phyloP scores from a whole-genome alignment of 2,329 filamentous ascomycete genomes.

The Cercospora sp. region DNA sequence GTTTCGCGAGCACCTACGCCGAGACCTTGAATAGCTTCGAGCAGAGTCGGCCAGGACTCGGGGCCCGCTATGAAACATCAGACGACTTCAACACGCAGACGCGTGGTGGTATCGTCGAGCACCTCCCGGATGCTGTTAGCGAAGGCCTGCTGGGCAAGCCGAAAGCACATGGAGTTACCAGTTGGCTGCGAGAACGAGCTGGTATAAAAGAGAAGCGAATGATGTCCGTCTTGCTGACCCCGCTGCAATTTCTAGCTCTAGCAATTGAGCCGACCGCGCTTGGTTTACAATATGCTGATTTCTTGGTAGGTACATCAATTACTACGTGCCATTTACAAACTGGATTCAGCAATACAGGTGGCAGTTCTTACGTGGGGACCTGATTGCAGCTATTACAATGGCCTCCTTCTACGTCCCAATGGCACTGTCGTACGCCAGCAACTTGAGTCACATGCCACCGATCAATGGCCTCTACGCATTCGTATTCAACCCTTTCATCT shows the following conservation, averaged over 20 bases:
- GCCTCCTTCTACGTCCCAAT: slow-evolving; percentile 99
- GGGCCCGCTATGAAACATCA: slow-evolving; percentile 23
- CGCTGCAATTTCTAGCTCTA: background rate
- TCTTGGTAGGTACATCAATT: slow-evolving; percentile 73
- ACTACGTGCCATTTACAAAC: slow-evolving; percentile 87
- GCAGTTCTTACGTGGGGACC: slow-evolving; percentile 79
- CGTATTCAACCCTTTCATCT: slow-evolving; percentile 87
- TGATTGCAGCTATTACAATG: slow-evolving; percentile 88
- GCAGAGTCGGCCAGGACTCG: slow-evolving; percentile 37
- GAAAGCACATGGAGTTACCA: slow-evolving; percentile 72
- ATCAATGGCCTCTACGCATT: slow-evolving; percentile 95
- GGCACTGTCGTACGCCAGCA: slow-evolving; percentile 88
- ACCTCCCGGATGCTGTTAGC: slow-evolving; percentile 46
- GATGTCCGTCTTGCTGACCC: slow-evolving; percentile 60
- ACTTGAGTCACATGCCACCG: slow-evolving; percentile 87
- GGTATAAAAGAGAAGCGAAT: slow-evolving; percentile 70
- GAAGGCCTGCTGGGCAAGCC: slow-evolving; percentile 47
- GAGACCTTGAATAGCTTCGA: slow-evolving; percentile 27
- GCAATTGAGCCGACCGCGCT: background rate
- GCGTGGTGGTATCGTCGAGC: slow-evolving; percentile 41
- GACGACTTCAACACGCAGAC: slow-evolving; percentile 30
- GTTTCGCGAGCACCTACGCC: slow-evolving; percentile 33
- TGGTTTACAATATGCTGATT: slow-evolving; percentile 25
- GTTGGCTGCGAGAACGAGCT: slow-evolving; percentile 68
- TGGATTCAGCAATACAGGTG: slow-evolving; percentile 88